Evolutionary conservation across 805 yeast genomes (phyloP).

Genomic region (Kregervanrija delftensis): DNA sequence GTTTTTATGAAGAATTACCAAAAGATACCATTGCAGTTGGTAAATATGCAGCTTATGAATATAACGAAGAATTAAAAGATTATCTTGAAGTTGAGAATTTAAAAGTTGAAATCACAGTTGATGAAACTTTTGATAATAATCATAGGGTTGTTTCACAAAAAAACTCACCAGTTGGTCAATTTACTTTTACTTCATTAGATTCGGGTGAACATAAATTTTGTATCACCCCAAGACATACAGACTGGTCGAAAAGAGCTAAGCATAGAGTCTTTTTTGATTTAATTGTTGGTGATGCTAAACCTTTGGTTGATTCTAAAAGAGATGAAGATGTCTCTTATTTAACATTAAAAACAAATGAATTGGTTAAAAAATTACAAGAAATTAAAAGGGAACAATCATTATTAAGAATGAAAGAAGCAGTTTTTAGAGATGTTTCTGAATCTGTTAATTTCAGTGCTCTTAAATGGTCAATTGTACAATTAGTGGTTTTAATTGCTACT

Average conservation of each 20-base stretch:
- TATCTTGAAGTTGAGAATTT: conserved; percentile 46
- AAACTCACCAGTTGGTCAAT: conserved; percentile 58
- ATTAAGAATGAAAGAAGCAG: conserved; percentile 69
- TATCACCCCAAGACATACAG: conserved; percentile 44
- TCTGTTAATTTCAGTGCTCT: conserved; percentile 62
- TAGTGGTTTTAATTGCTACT: conserved; percentile 55
- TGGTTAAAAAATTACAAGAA: conserved; percentile 51
- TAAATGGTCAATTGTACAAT: conserved; percentile 67
- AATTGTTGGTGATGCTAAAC: conserved; percentile 57
- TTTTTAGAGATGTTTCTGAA: conserved; percentile 68
- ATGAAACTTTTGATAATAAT: conserved; percentile 71
- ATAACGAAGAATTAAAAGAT: conserved; percentile 37
- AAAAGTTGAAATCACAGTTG: conserved; percentile 62
- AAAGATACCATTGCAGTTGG: conserved; percentile 78
- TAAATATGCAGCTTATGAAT: conserved; percentile 62
- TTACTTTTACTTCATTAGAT: conserved; percentile 66
- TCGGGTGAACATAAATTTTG: conserved; percentile 78
- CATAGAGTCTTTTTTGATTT: conserved; percentile 69
- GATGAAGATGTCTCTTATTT: conserved; percentile 47
- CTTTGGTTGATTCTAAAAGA: conserved; percentile 62
- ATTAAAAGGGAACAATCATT: conserved; percentile 59
- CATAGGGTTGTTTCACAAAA: conserved; percentile 69
- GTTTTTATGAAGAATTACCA: conserved; percentile 80
- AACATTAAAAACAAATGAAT: conserved; percentile 48
- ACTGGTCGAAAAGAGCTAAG: conserved; percentile 39